A percentile compares a stretch with the other conserved stretches of the same genome.
Evolutionary conservation across 306 rosid species (phyloP).

Genomic region (Gynostemma pentaphyllum): DNA sequence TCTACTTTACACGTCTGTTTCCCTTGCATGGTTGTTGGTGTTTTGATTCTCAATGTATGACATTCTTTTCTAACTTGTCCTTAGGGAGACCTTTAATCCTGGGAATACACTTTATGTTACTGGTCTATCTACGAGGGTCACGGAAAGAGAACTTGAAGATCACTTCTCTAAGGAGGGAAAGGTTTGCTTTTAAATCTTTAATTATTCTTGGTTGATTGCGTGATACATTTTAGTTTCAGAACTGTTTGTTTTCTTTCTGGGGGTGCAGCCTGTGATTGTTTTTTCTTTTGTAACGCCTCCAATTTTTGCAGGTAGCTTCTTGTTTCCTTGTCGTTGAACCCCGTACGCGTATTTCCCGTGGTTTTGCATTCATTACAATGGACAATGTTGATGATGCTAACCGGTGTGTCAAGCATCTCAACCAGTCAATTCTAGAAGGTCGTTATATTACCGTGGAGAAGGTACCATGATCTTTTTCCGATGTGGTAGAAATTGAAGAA

Average conservation of each 20-base stretch:
- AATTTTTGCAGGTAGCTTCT: constrained; percentile 60
- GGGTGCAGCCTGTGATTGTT: neutral
- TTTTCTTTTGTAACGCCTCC: constrained; percentile 1
- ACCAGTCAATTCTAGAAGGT: constrained; percentile 91
- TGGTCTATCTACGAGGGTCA: constrained; percentile 82
- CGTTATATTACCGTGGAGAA: constrained; percentile 88
- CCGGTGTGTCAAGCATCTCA: constrained; percentile 83
- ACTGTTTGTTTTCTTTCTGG: neutral
- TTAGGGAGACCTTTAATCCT: constrained; percentile 42
- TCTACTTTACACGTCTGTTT: neutral
- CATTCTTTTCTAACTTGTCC: constrained; percentile 3
- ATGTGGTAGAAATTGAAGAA: constrained; percentile 14
- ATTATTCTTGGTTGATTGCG: neutral
- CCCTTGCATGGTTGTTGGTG: neutral
- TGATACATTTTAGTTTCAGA: neutral
- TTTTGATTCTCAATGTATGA: constrained; percentile 12
- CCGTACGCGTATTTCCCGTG: constrained; percentile 79
- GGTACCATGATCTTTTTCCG: constrained; percentile 42
- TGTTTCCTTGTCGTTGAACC: constrained; percentile 98
- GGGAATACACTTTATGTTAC: constrained; percentile 93
- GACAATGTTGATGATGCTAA: constrained; percentile 63
- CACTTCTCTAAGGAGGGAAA: constrained; percentile 95
- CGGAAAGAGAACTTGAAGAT: constrained; percentile 80
- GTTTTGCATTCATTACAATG: constrained; percentile 94
- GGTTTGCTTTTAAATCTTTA: constrained; percentile 25